Percentiles rank a stretch among this genome's conserved stretches.
phyloP scores from a whole-genome alignment of 495 filamentous ascomycete species.

The Physcia stellaris region DNA sequence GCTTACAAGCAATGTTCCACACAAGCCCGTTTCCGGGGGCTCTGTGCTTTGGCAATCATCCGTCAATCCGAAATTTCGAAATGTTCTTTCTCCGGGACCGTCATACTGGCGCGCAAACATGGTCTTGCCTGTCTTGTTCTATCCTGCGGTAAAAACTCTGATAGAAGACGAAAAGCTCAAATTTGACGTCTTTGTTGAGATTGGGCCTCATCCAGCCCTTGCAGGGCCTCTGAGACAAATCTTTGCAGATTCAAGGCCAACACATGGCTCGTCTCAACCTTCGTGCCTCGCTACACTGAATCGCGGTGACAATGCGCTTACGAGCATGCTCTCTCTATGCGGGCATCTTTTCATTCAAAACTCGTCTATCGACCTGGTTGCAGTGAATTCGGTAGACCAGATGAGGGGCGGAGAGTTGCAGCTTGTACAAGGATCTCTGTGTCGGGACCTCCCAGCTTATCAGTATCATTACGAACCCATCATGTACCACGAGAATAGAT shows the following conservation, averaged over 20 bases:
- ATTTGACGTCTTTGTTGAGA: slow-evolving; percentile 31
- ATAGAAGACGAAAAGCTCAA: background rate
- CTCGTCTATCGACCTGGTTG: background rate
- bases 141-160: slow-evolving; percentile 7
- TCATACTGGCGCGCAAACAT: slow-evolving; percentile 30
- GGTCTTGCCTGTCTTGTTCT: slow-evolving; percentile 24
- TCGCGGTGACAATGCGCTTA: slow-evolving; percentile 17
- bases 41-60: background rate
- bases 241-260: slow-evolving; percentile 25
- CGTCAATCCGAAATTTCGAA: background rate
- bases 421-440: background rate
- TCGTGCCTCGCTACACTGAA: slow-evolving; percentile 16
- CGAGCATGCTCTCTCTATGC: slow-evolving; percentile 1
- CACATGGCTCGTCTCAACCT: slow-evolving; percentile 1
- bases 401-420: background rate
- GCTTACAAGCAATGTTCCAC: too few species aligned
- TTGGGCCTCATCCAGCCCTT: slow-evolving; percentile 49
- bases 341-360: slow-evolving; percentile 1
- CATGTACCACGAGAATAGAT: slow-evolving; percentile 15
- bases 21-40: too few species aligned
- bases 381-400: background rate
- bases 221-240: slow-evolving; percentile 45
- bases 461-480: background rate
- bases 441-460: slow-evolving; percentile 6
- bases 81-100: background rate